Evolutionary conservation across 345 rosid species (phyloP).

Genomic region (Eucalyptus pauciflora): DNA sequence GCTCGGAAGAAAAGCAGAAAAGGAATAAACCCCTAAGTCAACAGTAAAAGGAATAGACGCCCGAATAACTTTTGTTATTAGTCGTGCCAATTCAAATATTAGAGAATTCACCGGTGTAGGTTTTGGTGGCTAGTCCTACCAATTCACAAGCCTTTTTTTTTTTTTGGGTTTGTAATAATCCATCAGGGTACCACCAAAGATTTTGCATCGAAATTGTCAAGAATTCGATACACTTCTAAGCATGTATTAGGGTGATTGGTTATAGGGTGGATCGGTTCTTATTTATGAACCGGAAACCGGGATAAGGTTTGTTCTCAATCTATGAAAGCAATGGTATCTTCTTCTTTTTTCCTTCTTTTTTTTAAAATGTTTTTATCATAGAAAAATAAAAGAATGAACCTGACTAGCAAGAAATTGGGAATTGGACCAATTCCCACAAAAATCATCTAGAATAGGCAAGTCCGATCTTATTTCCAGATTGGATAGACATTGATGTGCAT

Average conservation of each 20-base stretch:
- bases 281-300: fast-evolving
- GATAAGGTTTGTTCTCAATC: fast-evolving
- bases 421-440: fast-evolving
- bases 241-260: neutral
- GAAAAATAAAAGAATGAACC: neutral
- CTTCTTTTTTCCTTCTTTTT: neutral
- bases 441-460: fast-evolving
- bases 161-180: too few species aligned
- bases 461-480: fast-evolving
- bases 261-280: neutral
- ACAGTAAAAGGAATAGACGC: neutral
- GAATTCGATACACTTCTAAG: fast-evolving
- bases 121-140: neutral
- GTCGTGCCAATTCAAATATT: neutral
- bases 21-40: neutral
- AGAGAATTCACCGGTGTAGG: neutral
- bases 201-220: neutral
- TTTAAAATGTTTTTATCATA: fast-evolving
- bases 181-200: fast-evolving
- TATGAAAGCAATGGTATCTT: fast-evolving
- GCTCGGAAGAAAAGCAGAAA: neutral
- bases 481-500: fast-evolving
- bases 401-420: fast-evolving
- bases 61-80: neutral
- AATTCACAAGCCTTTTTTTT: too few species aligned